Conservation (phyloP, 768 basidiomycete genomes). For the Boletus rufocinnamomeus region DNA sequence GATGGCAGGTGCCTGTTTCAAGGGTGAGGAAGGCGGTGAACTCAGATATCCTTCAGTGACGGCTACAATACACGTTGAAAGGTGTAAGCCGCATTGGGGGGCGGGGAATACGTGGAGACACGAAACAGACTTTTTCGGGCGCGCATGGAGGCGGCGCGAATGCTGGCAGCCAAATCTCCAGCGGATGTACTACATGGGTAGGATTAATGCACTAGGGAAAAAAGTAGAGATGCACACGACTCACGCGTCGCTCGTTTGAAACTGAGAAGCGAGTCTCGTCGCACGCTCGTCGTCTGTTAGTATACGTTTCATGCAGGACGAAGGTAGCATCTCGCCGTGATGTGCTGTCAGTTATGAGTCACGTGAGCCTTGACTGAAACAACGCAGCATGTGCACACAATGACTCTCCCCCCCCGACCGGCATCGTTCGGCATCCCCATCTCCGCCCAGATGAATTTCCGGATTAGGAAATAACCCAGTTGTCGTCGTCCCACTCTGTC, state of each 20-base stretch:
- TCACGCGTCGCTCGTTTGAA: slow-evolving; percentile 28
- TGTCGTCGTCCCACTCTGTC: slow-evolving; percentile 15
- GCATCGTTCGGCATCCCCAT: slow-evolving; percentile 14
- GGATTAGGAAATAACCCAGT: slow-evolving; percentile 11
- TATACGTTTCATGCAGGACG: slow-evolving; percentile 39
- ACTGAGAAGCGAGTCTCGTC: slow-evolving; percentile 25
- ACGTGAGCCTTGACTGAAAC: slow-evolving; percentile 7
- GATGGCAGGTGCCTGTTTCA: slow-evolving; percentile 32
- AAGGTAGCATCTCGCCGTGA: background rate
- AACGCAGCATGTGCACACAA: background rate
- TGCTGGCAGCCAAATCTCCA: slow-evolving; percentile 51
- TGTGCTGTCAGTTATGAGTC: background rate
- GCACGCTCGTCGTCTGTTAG: slow-evolving; percentile 36
- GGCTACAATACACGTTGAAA: slow-evolving; percentile 40
- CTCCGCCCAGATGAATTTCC: slow-evolving; percentile 10
- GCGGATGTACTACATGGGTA: slow-evolving; percentile 38
- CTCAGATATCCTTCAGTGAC: slow-evolving; percentile 64
- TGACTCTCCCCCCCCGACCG: slow-evolving; percentile 1
- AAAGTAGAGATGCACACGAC: slow-evolving; percentile 17
- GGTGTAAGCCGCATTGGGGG: slow-evolving; percentile 32
- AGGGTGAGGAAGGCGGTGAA: slow-evolving; percentile 37
- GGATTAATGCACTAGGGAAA: slow-evolving; percentile 15
- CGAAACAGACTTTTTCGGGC: slow-evolving; percentile 57
- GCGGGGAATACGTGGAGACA: slow-evolving; percentile 19
- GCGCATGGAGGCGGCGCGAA: slow-evolving; percentile 59